phyloP scores from a whole-genome alignment of 2,329 filamentous ascomycete species.

The Cadophora sp. region DNA sequence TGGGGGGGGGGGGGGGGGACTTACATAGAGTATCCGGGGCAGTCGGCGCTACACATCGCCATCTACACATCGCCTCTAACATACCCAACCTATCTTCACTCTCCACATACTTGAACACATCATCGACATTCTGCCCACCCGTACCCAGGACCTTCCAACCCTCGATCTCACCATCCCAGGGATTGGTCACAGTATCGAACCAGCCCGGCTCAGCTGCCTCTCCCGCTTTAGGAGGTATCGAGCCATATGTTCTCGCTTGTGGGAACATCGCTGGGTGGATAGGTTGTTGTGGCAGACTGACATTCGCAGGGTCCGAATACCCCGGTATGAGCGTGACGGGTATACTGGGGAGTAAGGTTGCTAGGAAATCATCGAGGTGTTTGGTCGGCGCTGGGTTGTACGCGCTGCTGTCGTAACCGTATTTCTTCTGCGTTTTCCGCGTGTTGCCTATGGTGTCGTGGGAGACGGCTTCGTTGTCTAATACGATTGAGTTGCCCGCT shows the following conservation, averaged over 20 bases:
- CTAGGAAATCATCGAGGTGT: slow-evolving; percentile 83
- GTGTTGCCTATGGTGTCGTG: slow-evolving; percentile 44
- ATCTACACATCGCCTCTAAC: slow-evolving; percentile 94
- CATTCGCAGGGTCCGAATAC: slow-evolving; percentile 83
- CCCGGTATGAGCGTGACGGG: slow-evolving; percentile 91
- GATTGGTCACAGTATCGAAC: slow-evolving; percentile 91
- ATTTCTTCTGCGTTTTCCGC: slow-evolving; percentile 71
- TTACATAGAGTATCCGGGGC: slow-evolving; percentile 94
- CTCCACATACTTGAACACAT: slow-evolving; percentile 90
- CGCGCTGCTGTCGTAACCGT: slow-evolving; percentile 87
- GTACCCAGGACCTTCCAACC: slow-evolving; percentile 89
- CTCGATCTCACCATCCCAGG: slow-evolving; percentile 88
- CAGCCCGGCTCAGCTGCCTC: slow-evolving; percentile 65
- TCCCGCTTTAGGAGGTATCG: slow-evolving; percentile 46
- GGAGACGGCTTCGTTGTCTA: slow-evolving; percentile 39
- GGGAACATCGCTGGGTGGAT: slow-evolving; percentile 94
- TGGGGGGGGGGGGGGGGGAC: slow-evolving; percentile 51
- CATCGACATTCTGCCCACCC: slow-evolving; percentile 91
- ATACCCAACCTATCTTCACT: slow-evolving; percentile 80
- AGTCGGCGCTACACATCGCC: slow-evolving; percentile 90
- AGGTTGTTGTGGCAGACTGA: slow-evolving; percentile 88
- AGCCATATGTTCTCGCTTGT: slow-evolving; percentile 71
- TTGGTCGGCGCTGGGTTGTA: slow-evolving; percentile 89
- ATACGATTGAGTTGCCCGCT: slow-evolving; percentile 82
- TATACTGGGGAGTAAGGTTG: slow-evolving; percentile 81